Base-by-base conservation (phyloP, 768 basidiomycete species). In the Suillus ampliporus region DNA sequence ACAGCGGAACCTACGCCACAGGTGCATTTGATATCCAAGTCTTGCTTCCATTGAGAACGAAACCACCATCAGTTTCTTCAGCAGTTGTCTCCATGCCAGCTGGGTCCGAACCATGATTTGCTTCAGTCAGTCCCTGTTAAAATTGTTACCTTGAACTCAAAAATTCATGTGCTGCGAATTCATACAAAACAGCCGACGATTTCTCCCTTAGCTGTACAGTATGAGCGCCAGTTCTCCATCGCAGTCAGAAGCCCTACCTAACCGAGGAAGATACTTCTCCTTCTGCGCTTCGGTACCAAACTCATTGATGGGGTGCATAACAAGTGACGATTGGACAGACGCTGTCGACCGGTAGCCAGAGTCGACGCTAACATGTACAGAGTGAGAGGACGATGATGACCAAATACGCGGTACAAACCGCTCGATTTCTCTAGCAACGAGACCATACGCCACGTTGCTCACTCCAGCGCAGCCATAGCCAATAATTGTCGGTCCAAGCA, bases 21-120 rank as follows among this genome's bases (percentile, higher is more conserved):
- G 95, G 95, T 1, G 95, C 87, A 71, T 97, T 97, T 15, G 94
- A 87, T 71, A 99, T 99, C 97, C 97, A 99, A 0, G 95, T 99
- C 82, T 99, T 99, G 76, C 91, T 91, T 57, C 97, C 97, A 65
- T 88, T 91, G 58, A 99, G 72, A 28, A 92, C 77, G 76, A 89
- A 98, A 5, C 94, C 95, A 14, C 94, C 94, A 59, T 90, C 90
- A 0, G 83, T 82, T 74, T 97, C 94, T 64, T 86, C 87, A 13
- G 95, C 97, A 31, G 84, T 89, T 1, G 97, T 97, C 71, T 96
- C 93, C 97, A 99, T 98, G n/a, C 90, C 88, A n/a, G 89, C 90
- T 17, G 96, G 96, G 69, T 99, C 97, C 2, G 96, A 98, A 26
- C 97, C 97, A 71, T 97, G 95, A 68, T 98, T 95, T 0, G 97